A percentile compares a stretch with the other conserved stretches of the same genome.
phyloP scores from a whole-genome alignment of 176 grass and related monocot species.

The Oryza glumipatula region DNA sequence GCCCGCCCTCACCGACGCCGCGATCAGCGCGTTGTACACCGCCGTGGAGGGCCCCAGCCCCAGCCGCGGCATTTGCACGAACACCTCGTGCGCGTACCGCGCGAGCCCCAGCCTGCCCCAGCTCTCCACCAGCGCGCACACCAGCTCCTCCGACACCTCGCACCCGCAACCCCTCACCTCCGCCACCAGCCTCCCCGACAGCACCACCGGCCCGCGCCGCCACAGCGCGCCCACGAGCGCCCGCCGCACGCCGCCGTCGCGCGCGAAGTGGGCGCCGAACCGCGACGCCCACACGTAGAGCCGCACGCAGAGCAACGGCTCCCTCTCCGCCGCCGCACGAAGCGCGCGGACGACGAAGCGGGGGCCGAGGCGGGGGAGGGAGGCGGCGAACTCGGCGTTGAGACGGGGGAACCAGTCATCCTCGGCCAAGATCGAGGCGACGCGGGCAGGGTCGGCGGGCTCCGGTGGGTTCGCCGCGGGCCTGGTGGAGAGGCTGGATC shows the following conservation, averaged over 20 bases:
- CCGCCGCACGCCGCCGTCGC: slow-evolving; percentile 56
- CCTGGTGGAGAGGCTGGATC: not conserved
- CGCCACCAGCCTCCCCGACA: slow-evolving; percentile 57
- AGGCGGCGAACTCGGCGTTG: slow-evolving; percentile 55
- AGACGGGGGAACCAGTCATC: slow-evolving; percentile 64
- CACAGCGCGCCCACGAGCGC: slow-evolving; percentile 62
- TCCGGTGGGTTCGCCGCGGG: not conserved
- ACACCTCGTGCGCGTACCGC: slow-evolving; percentile 77
- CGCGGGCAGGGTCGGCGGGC: slow-evolving; percentile 51
- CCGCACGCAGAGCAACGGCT: slow-evolving; percentile 48
- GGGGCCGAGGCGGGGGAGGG: slow-evolving; percentile 36
- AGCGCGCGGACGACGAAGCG: slow-evolving; percentile 56
- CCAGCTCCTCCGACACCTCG: slow-evolving; percentile 64
- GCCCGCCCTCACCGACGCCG: slow-evolving; percentile 57
- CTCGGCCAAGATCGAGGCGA: slow-evolving; percentile 47
- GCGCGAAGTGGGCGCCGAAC: slow-evolving; percentile 56
- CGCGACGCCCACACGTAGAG: slow-evolving; percentile 79
- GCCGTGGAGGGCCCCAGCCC: slow-evolving; percentile 57
- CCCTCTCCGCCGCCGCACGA: slow-evolving; percentile 19
- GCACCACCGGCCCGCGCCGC: slow-evolving; percentile 70
- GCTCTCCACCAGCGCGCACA: slow-evolving; percentile 70
- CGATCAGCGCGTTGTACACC: slow-evolving; percentile 76
- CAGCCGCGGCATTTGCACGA: slow-evolving; percentile 67
- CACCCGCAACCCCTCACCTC: slow-evolving; percentile 64
- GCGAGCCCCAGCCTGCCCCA: slow-evolving; percentile 76